These are phyloP conservation scores for Aspergillus vadensis DNA, from an alignment of 2,329 filamentous ascomycete species.

Conservation along the genomic window DNA sequence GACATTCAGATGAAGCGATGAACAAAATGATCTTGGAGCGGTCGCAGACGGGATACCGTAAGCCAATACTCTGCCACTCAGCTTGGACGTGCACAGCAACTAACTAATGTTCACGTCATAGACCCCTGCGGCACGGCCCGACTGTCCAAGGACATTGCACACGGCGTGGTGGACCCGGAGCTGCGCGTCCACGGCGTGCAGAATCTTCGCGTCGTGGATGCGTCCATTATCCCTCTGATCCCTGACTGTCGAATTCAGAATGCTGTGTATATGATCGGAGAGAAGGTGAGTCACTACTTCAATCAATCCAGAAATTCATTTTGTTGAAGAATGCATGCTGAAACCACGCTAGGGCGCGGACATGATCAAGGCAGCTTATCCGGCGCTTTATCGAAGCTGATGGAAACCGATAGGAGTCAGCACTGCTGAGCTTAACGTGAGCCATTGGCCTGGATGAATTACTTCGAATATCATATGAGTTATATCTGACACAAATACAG, in stretches of 20 bases:
- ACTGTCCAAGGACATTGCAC: background rate
- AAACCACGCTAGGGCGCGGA: background rate
- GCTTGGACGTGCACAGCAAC: background rate
- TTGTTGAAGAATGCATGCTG: background rate
- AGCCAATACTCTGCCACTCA: background rate
- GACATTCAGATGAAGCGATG: slow-evolving; percentile 4
- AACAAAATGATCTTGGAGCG: background rate
- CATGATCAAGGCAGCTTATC: background rate
- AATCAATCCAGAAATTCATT: too few species aligned
- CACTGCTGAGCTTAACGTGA: too few species aligned
- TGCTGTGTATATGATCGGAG: slow-evolving; percentile 3
- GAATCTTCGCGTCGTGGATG: slow-evolving; percentile 2
- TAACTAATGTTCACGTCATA: background rate
- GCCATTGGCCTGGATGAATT: too few species aligned
- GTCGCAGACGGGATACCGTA: slow-evolving; percentile 4
- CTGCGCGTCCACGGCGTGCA: slow-evolving; percentile 1
- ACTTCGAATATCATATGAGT: too few species aligned
- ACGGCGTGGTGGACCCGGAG: slow-evolving; percentile 3
- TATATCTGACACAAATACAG: too few species aligned
- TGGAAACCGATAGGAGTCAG: too few species aligned
- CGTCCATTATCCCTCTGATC: background rate
- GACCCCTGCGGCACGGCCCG: slow-evolving; percentile 6
- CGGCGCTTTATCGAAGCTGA: background rate
- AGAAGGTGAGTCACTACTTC: background rate
- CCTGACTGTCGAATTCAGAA: slow-evolving; percentile 5